Conservation (phyloP, 306 rosid species). For the Aeschynomene evenia region DNA sequence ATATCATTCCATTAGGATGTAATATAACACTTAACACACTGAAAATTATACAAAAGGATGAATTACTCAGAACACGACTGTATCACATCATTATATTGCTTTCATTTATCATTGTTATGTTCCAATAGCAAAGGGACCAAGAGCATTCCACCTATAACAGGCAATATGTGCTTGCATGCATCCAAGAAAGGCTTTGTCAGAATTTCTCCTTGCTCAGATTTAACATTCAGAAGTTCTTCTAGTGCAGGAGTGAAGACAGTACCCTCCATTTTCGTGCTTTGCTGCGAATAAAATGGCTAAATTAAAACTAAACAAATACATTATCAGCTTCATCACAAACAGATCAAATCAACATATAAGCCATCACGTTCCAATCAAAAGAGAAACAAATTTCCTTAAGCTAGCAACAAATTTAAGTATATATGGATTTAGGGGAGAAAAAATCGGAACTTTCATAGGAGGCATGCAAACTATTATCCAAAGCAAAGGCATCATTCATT, state of each 20-base stretch:
- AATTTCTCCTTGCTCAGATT: slow-evolving; percentile 72
- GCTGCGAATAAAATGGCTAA: slow-evolving; percentile 40
- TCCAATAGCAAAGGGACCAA: slow-evolving; percentile 1
- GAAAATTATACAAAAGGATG: neutral
- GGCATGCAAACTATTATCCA: neutral
- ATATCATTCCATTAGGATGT: neutral
- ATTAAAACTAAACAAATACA: neutral
- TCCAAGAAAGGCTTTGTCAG: slow-evolving; percentile 81
- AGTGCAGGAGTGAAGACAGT: slow-evolving; percentile 75
- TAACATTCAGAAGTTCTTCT: slow-evolving; percentile 70
- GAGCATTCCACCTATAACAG: slow-evolving; percentile 71
- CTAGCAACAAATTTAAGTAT: neutral
- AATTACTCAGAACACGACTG: neutral
- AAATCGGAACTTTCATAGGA: neutral
- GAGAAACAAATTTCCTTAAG: no score
- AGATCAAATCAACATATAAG: slow-evolving; percentile 11
- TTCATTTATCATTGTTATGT: neutral
- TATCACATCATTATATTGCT: neutral
- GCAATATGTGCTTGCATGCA: slow-evolving; percentile 84
- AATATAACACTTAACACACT: neutral
- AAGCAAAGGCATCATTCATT: neutral
- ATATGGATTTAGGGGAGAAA: slow-evolving; percentile 3
- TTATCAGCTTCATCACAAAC: neutral
- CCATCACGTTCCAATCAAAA: neutral
- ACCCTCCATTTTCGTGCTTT: slow-evolving; percentile 57